Evolutionary conservation across 352 stramenopile genomes (phyloP), one percentile per base, ranked within the genome.

Genomic region (Pythium utonaiense): DNA sequence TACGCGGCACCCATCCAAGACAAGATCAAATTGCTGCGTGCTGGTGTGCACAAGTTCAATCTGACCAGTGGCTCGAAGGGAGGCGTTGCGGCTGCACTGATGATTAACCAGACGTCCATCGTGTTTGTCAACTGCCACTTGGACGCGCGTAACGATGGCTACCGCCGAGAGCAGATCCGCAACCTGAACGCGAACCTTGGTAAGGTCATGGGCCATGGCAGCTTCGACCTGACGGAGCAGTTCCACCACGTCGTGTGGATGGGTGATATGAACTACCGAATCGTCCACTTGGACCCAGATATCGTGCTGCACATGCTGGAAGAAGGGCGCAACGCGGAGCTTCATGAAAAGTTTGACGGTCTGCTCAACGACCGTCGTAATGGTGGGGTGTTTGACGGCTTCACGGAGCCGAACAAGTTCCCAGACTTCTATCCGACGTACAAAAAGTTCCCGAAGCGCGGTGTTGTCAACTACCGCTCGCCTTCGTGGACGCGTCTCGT

Each of bases 241-340:
- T 94, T 95, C 65, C 86, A 96, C 70, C 86, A 96, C 56, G 78
- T 96, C 2, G 76, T 96, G 8, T 96, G 88, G 88, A 93, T 93
- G 79, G 88, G 88, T 17, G 86, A 96, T 53, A 78, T 95, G 69
- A 95, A 95, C 68, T 95, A 95, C 64, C 80, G 83, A 22, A 91
- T 93, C 60, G 80, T 93, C 12, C 69, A 86, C 17, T 41, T 91
- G 52, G 79, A 90, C 52, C 78, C 81, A 38, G 71, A 87, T 27
- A 85, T 87, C 60, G 83, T 92, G 30, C 67, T 92, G 27, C 75
- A 88, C 51, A 88, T 95, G 78, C 67, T 95, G n/a, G 75, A 83
- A 25, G 79, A 89, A 52, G 76, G 81, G 0, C 82, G 80, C 7
- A 89, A 88, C 47, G 65, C 78, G 1, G 83, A 92, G 62, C 67